These are phyloP conservation scores for Phytophthora foliorum DNA, from an alignment of 352 stramenopile species.

Conservation along the genomic window DNA sequence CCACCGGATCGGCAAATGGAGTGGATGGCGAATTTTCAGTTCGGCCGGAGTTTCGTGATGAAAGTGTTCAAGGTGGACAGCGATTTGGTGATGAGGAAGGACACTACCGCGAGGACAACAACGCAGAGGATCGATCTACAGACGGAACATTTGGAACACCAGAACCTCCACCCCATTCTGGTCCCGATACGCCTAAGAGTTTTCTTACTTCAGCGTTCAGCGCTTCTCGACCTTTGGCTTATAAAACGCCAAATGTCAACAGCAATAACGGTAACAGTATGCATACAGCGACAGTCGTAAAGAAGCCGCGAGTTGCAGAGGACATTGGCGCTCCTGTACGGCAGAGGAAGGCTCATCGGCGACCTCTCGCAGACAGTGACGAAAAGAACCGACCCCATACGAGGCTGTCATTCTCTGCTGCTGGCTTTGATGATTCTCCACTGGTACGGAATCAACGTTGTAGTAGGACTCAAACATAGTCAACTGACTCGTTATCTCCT, in stretches of 20 bases:
- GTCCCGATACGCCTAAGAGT: conserved; percentile 37
- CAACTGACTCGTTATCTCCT: conserved; percentile 16
- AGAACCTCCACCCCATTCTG: conserved; percentile 33
- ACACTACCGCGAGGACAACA: conserved; percentile 34
- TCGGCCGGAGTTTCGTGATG: conserved; percentile 20
- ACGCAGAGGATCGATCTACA: conserved; percentile 34
- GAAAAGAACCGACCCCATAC: conserved; percentile 59
- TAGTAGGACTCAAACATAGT: background rate
- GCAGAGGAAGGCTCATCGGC: conserved; percentile 56
- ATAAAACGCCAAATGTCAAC: conserved; percentile 48
- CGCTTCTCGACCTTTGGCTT: conserved; percentile 29
- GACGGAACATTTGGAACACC: conserved; percentile 44
- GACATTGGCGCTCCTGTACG: conserved; percentile 48
- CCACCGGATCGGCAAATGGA: conserved; percentile 16
- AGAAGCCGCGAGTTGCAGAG: conserved; percentile 62
- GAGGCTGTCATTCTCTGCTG: conserved; percentile 71
- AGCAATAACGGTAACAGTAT: conserved; percentile 23
- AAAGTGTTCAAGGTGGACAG: conserved; percentile 1
- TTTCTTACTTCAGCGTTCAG: conserved; percentile 6
- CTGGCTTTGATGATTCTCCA: conserved; percentile 59
- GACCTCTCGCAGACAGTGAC: conserved; percentile 66
- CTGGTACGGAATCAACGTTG: conserved; percentile 41
- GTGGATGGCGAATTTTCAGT: conserved; percentile 5
- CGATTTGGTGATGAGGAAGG: conserved; percentile 21
- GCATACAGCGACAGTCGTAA: conserved; percentile 49